Conservation (phyloP, 192 early-diverging fungal species). For the Phlyctochytrium bullatum region DNA sequence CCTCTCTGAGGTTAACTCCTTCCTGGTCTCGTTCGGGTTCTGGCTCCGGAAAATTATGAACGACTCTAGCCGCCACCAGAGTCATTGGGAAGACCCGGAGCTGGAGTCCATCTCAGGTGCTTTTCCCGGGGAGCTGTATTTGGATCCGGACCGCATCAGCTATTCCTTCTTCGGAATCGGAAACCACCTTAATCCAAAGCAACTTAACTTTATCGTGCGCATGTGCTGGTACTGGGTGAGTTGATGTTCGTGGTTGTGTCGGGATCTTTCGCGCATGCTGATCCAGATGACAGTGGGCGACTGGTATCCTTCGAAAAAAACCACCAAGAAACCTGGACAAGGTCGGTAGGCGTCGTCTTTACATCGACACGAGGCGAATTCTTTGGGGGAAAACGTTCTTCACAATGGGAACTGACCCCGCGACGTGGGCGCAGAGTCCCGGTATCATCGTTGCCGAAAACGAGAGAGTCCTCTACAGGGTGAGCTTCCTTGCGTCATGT, state of each 20-base stretch:
- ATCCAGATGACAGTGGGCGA: no score
- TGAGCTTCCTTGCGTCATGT: no score
- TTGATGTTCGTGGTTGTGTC: no score
- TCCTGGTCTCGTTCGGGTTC: background rate
- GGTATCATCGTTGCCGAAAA: background rate
- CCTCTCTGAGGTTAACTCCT: background rate
- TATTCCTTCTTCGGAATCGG: background rate
- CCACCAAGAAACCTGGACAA: background rate
- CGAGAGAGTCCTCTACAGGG: background rate
- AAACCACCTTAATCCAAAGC: background rate
- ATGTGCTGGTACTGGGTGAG: background rate
- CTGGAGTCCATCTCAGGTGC: background rate
- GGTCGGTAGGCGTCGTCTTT: background rate
- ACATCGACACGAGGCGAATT: no score
- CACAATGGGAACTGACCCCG: no score
- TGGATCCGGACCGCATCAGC: background rate
- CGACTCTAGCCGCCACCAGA: background rate
- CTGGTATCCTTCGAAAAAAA: background rate
- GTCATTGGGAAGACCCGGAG: background rate
- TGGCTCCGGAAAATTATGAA: background rate
- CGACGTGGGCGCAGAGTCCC: background rate
- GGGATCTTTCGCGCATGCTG: no score
- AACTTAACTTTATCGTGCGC: background rate
- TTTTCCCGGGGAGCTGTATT: constrained; percentile 1
- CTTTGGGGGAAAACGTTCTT: no score